Evolutionary conservation across 768 basidiomycete genomes (phyloP), one percentile per base, ranked within the genome.

Genomic region (Rhizopogon rudus): DNA sequence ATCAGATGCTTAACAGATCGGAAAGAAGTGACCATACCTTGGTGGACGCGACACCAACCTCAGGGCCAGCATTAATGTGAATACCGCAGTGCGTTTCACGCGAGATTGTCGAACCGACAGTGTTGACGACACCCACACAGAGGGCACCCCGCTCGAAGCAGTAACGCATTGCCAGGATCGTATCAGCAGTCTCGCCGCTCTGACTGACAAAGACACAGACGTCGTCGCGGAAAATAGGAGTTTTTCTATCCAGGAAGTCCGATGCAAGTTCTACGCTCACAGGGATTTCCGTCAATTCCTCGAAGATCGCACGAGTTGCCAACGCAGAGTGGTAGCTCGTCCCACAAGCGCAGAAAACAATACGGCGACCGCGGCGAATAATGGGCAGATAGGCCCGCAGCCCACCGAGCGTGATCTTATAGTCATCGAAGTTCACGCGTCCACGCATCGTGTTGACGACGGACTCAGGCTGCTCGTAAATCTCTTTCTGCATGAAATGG

Each of bases 381-480:
- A 97, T 95, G 40, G 88, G 91, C 57, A 99, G 82, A 72, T 98
- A 98, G 16, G 88, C 89, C 57, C 94, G 91, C 57, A 99, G 80
- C 40, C 97, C 97, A 68, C 97, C 97, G 42, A 99, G 86, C 10
- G 88, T 98, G 67, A 99, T 91, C 60, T 80, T 81, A 73, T 91
- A 82, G 52, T 80, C 84, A 67, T 98, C 97, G 63, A 99, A 99
- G 81, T 97, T 98, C 78, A 99, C 91, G 63, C 97, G 93, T 57
- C 97, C 97, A 82, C 97, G 91, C 97, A 99, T 99, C 50, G 97
- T 99, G 82, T 99, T 99, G 74, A 98, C 93, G 59, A 98, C 97
- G 28, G 93, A 96, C 68, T 99, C 97, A 50, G 97, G 96, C 71
- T 98, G 96, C 69, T 98, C 92, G 78, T 93, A 98, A 64, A 98